Evolutionary conservation across 2,329 filamentous ascomycete species (phyloP).

Genomic region (Gaeumannomyces tritici): DNA sequence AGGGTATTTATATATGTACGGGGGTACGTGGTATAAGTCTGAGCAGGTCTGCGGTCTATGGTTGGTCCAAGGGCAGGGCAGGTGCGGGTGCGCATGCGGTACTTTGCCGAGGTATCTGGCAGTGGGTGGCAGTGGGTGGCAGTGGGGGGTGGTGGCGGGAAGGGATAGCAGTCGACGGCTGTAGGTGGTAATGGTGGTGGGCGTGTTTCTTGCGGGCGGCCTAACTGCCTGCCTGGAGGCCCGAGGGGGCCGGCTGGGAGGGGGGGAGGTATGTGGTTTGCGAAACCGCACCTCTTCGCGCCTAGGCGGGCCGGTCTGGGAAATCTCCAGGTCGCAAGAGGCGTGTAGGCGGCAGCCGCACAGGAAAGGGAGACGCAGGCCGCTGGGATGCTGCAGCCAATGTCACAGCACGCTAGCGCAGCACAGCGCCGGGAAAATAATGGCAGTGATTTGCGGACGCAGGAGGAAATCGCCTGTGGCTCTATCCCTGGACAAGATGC

Average conservation of each 20-base stretch:
- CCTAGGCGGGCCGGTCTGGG: not conserved
- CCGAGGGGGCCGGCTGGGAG: not conserved
- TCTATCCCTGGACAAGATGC: not conserved
- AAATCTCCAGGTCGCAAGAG: not conserved
- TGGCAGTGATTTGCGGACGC: not conserved
- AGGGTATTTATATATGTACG: conserved; percentile 14
- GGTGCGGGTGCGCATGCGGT: not conserved
- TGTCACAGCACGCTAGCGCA: not conserved
- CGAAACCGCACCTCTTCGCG: conserved; percentile 3
- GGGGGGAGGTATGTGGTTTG: not conserved
- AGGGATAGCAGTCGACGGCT: not conserved
- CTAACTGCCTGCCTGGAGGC: not conserved
- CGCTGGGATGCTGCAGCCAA: not conserved
- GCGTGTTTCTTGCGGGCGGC: too few relatives aligned
- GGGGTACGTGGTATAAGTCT: conserved; percentile 27
- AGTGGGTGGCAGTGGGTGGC: not conserved
- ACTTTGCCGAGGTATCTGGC: not conserved
- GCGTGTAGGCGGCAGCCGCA: not conserved
- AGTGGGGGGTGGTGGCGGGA: not conserved
- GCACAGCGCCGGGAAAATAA: not conserved
- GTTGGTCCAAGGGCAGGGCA: not conserved
- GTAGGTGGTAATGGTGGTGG: not conserved
- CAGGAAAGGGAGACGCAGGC: not conserved
- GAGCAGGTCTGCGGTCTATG: conserved; percentile 1
- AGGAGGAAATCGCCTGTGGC: not conserved